Percentiles rank a stretch among this genome's conserved stretches.
These are phyloP conservation scores for Vitis labrusca DNA, from an alignment of 164 flowering plant genomes.

Conservation along the genomic window DNA sequence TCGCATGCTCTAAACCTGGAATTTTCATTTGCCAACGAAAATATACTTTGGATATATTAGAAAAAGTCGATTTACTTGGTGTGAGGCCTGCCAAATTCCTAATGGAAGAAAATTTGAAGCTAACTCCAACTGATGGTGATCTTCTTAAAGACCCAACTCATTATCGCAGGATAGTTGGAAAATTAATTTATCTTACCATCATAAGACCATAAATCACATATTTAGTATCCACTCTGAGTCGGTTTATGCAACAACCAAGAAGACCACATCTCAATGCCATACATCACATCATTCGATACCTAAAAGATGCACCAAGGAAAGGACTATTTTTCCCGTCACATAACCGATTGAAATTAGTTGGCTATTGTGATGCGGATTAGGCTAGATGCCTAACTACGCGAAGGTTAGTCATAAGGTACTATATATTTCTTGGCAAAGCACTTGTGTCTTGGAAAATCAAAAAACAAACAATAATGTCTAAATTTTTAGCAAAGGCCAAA, in stretches of 20 bases:
- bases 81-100: neutral
- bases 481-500: too few species aligned
- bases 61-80: neutral
- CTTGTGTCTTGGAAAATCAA: conserved; percentile 1
- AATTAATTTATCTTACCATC: conserved; percentile 18
- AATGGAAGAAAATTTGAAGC: neutral
- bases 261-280: neutral
- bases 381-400: neutral
- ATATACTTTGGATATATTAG: neutral
- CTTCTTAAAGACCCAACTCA: neutral
- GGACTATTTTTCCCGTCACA: neutral
- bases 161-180: conserved; percentile 13
- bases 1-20: neutral
- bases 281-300: neutral
- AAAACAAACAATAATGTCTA: too few species aligned
- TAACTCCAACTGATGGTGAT: neutral
- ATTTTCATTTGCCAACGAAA: neutral
- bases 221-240: conserved; percentile 1
- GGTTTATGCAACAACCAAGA: conserved; percentile 2
- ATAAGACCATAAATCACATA: conserved; percentile 8
- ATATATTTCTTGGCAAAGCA: conserved; percentile 7
- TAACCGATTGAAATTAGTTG: too few species aligned
- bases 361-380: neutral
- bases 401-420: conserved; percentile 8
- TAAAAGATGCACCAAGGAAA: neutral